Base-by-base conservation (phyloP, 2,329 filamentous ascomycete species). In the Amesomyces nigricolor region DNA sequence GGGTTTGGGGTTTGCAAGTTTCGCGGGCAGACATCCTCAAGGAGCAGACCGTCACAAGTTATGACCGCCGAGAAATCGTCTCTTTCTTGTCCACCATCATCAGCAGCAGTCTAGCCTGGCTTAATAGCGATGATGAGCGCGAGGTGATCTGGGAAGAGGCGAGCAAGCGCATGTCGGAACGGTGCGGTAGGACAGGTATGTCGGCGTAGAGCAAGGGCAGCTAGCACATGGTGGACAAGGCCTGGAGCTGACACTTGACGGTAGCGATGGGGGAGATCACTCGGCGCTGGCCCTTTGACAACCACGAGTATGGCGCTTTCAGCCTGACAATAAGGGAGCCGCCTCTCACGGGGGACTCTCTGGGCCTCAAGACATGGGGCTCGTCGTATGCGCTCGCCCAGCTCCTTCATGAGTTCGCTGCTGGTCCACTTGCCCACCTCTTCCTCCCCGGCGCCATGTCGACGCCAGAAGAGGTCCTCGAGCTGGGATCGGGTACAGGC, bases 321-420 rank as follows among this genome's bases (percentile, higher is more conserved):
- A 78, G 85, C 45, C 75, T 99, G 49, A 78, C 80, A 37, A 83
- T 99, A 39, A 81, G 89, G 54, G 94, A 99, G 68, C 94, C 94
- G 1, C 85, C 91, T 0, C 76, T 97, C 54, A 95, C 89, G 0
- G 88, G 88, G 6, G 92, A 96, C 70, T 88, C 89, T 57, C 77
- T 97, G 16, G 94, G 94, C 1, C 79, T 95, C 69, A 97, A 99
- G 71, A 99, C 94, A 0, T 97, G 94, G 94, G 89, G 88, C 0
- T 92, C 91, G 0, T 92, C 91, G 0, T 95, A 91, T 66, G 79
- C 95, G 2, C 82, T 97, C 4, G 87, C 92, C 0, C 86, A 82
- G 62, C 83, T 88, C 22, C 79, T 97, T 26, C 74, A 75, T 17
- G 66, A 66, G 11, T 72, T 84, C 39, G 71, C 66, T 7, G 70